Conservation (phyloP, 2,329 filamentous ascomycete species). For the Apiospora rasikravindrae region DNA sequence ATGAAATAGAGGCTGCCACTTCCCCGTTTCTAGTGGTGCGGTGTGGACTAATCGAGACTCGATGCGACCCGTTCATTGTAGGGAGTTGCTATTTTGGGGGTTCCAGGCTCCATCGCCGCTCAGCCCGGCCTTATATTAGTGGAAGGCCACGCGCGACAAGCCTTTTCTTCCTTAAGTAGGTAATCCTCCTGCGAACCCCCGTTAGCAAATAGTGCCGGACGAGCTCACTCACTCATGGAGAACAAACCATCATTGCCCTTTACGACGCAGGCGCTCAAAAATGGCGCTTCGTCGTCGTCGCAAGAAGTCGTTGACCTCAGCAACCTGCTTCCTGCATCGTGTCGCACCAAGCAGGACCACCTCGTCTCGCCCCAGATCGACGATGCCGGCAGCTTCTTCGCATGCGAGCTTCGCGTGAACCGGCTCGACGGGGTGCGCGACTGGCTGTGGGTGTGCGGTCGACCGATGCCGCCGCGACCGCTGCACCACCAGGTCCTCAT, state of each 20-base stretch:
- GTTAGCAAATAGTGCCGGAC: neutral
- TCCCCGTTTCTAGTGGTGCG: neutral
- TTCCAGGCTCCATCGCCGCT: neutral
- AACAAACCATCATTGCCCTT: constrained; percentile 25
- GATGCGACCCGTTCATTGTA: neutral
- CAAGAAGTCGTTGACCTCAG: constrained; percentile 23
- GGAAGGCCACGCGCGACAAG: neutral
- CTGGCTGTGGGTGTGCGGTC: constrained; percentile 39
- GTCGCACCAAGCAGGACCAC: constrained; percentile 36
- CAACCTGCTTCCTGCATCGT: constrained; percentile 36
- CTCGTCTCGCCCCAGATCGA: constrained; percentile 31
- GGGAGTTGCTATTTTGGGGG: neutral
- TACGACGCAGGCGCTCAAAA: constrained; percentile 24
- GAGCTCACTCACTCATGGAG: constrained; percentile 15
- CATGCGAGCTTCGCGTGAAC: constrained; percentile 38
- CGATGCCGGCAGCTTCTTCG: constrained; percentile 29
- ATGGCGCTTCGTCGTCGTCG: neutral
- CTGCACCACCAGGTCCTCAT: constrained; percentile 44
- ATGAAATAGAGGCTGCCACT: neutral
- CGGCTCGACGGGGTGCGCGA: constrained; percentile 37
- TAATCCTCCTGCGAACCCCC: neutral
- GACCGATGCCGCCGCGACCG: constrained; percentile 44
- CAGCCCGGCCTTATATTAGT: neutral
- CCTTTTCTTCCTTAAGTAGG: neutral
- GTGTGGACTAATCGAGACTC: neutral